Evolutionary conservation across 768 basidiomycete genomes (phyloP).

Genomic region (Gloeopeniophorella convolvens): DNA sequence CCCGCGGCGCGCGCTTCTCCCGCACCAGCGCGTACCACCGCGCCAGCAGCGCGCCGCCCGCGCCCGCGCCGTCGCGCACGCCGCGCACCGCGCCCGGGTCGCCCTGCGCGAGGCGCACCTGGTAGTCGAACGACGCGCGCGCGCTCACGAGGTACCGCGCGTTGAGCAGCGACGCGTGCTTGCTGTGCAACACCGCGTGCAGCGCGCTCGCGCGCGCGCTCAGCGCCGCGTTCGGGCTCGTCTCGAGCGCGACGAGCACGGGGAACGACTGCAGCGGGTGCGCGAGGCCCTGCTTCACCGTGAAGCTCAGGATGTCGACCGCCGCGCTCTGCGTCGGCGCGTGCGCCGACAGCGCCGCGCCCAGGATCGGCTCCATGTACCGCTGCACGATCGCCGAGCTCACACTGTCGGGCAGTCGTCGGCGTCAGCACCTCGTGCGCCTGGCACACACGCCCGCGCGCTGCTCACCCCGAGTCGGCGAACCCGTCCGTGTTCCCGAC

Average conservation of each 20-base stretch:
- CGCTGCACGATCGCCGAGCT: conserved; percentile 93
- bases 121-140: conserved; percentile 76
- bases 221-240: conserved; percentile 53
- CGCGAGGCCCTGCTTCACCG: conserved; percentile 90
- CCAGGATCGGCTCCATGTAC: conserved; percentile 75
- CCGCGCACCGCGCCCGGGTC: conserved; percentile 40
- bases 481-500: conserved; percentile 95
- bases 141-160: conserved; percentile 80
- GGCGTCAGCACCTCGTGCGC: background rate
- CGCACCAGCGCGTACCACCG: conserved; percentile 89
- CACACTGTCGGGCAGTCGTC: conserved; percentile 46
- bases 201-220: conserved; percentile 73
- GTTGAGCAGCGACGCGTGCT: conserved; percentile 86
- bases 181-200: conserved; percentile 76
- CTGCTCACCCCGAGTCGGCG: conserved; percentile 90
- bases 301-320: conserved; percentile 87
- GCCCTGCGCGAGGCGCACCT: conserved; percentile 47
- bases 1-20: conserved; percentile 80
- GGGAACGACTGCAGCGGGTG: conserved; percentile 96
- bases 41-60: conserved; percentile 80
- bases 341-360: conserved; percentile 70
- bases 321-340: conserved; percentile 72
- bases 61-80: conserved; percentile 31
- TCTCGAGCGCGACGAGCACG: conserved; percentile 89
- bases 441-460: background rate